A percentile compares a stretch with the other conserved stretches of the same genome.
Conservation (phyloP, 2,329 filamentous ascomycete genomes). For the Penicillium psychrosexuale region DNA sequence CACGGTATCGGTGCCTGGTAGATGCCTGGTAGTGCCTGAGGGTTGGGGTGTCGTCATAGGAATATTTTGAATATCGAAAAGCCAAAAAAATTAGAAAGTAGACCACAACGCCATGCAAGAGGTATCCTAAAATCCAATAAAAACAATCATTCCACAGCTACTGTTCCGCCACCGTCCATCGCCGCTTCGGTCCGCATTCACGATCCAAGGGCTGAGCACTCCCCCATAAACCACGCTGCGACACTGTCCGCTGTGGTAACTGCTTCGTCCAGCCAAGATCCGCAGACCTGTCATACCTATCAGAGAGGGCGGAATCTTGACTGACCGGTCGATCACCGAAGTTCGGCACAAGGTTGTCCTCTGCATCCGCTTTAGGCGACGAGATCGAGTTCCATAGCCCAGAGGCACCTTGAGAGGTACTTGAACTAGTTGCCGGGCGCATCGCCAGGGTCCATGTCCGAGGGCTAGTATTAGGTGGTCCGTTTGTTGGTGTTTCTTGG, state of each 20-base stretch:
- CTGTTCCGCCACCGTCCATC: constrained; percentile 41
- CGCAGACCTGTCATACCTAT: not conserved
- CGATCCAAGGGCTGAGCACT: constrained; percentile 30
- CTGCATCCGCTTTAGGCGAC: constrained; percentile 21
- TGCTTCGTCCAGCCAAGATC: constrained; percentile 18
- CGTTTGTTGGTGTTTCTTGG: constrained; percentile 26
- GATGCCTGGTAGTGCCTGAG: constrained; percentile 11
- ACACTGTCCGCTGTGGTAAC: constrained; percentile 29
- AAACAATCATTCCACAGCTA: constrained; percentile 15
- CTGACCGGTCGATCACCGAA: constrained; percentile 31
- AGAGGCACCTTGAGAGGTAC: constrained; percentile 20
- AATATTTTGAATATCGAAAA: not conserved
- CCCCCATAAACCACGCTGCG: constrained; percentile 41
- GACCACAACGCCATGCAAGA: constrained; percentile 20
- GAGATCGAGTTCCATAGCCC: constrained; percentile 38
- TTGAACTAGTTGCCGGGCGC: constrained; percentile 22
- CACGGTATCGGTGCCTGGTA: constrained; percentile 3
- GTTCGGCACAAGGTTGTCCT: constrained; percentile 38
- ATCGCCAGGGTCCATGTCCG: constrained; percentile 23
- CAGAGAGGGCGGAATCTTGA: constrained; percentile 9
- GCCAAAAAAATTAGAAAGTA: not conserved
- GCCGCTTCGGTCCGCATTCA: constrained; percentile 30
- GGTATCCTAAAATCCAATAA: constrained; percentile 17
- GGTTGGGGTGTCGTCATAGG: not conserved
- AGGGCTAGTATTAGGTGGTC: constrained; percentile 17